Evolutionary conservation across 1,139 yeast genomes (phyloP).

Genomic region (Trichomonascaceae sp.): DNA sequence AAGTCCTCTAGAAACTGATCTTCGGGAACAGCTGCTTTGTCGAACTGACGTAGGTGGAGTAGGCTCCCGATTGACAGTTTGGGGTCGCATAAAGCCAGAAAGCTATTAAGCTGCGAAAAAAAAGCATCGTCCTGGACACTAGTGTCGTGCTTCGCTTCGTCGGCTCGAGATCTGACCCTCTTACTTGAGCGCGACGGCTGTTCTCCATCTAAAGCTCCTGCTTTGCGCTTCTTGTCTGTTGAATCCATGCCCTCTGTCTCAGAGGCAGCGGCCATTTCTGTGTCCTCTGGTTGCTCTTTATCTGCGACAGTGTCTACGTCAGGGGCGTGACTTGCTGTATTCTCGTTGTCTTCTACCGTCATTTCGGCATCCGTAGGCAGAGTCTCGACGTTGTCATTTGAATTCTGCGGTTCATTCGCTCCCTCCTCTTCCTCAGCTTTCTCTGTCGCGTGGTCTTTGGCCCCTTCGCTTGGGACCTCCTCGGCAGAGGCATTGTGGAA

Average conservation of each 20-base stretch:
- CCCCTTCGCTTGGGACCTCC: neutral
- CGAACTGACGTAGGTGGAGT: neutral
- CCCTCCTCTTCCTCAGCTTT: neutral
- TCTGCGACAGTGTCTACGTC: no score
- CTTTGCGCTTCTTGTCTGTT: neutral
- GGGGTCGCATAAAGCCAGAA: slow-evolving; percentile 13
- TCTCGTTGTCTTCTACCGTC: no score
- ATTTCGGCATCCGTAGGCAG: no score
- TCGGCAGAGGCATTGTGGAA: slow-evolving; percentile 10
- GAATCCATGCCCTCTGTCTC: no score
- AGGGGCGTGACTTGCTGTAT: no score
- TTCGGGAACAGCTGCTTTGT: slow-evolving; percentile 10
- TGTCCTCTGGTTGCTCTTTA: no score
- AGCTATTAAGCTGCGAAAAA: slow-evolving; percentile 18
- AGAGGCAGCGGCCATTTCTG: no score
- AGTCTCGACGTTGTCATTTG: no score
- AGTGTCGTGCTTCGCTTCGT: slow-evolving; percentile 10
- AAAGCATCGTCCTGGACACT: slow-evolving; percentile 18
- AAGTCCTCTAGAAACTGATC: slow-evolving; percentile 27
- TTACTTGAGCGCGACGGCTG: slow-evolving; percentile 15
- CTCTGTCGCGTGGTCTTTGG: neutral
- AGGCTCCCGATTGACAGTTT: slow-evolving; percentile 12
- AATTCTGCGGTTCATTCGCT: neutral
- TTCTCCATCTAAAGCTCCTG: neutral
- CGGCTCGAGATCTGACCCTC: slow-evolving; percentile 18